phyloP scores from a whole-genome alignment of 768 basidiomycete genomes.

The Tricholoma bakamatsutake region DNA sequence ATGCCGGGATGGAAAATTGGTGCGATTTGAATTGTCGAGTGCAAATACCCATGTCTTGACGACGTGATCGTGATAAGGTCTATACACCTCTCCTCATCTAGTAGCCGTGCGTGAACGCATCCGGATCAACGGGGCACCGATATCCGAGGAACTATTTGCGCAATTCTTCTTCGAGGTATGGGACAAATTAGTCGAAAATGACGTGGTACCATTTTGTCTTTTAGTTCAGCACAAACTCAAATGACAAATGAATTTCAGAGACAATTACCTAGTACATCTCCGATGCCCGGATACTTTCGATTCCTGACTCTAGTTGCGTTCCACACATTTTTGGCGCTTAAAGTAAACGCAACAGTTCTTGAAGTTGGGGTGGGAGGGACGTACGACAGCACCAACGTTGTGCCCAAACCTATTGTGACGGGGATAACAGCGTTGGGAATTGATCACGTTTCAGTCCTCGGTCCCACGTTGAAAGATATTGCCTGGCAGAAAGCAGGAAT shows the following conservation, averaged over 20 bases:
- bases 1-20: conserved; percentile 78
- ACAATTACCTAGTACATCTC: conserved; percentile 42
- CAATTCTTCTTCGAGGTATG: conserved; percentile 96
- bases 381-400: conserved; percentile 94
- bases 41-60: neutral
- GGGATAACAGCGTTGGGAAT: conserved; percentile 89
- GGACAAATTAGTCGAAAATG: conserved; percentile 69
- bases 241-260: conserved; percentile 29
- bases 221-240: neutral
- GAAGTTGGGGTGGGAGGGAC: conserved; percentile 96
- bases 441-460: conserved; percentile 85
- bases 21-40: conserved; percentile 26
- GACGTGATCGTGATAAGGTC: conserved; percentile 40
- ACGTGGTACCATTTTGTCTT: conserved; percentile 37
- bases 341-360: conserved; percentile 86
- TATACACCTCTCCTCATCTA: conserved; percentile 96
- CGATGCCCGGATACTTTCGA: conserved; percentile 91
- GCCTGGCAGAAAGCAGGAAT: conserved; percentile 96
- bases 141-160: conserved; percentile 85
- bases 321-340: conserved; percentile 77
- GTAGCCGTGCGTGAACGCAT: conserved; percentile 95
- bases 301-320: conserved; percentile 90
- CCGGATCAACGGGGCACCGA: conserved; percentile 83
- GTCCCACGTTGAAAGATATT: conserved; percentile 84
- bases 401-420: conserved; percentile 84